Base-by-base conservation (phyloP, 2,329 filamentous ascomycete species). In the Xylaria sp. region DNA sequence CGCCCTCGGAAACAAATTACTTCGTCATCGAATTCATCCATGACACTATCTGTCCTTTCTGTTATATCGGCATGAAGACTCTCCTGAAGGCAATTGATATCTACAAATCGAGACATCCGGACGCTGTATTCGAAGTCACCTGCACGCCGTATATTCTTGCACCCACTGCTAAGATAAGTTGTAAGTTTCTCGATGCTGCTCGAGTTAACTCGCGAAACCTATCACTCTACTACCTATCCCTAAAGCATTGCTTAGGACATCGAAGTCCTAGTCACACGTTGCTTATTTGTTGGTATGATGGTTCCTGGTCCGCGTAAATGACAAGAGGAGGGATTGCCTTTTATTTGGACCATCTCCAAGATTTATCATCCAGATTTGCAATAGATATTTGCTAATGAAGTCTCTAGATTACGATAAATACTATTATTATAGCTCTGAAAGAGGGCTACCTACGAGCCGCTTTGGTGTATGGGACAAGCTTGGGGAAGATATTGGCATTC, bases 31-130 rank as follows among this genome's bases (percentile, higher is more conserved):
- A 85, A 56, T 77, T 85, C 54, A 83, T 85, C 71, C 77, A 82
- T 45, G 85, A 87, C 74, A 80, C 84, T 6, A 77, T 85, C 45
- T 88, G 85, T 66, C 84, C 85, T 3, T 86, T 84, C 79, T 86
- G 83, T 71, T 87, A 85, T 71, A 78, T 87, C 67, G 81, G 82
- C 65, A 81, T 85, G 69, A 81, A 79, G 64, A 82, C 80, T 62
- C 79, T 87, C 60, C 81, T 85, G 66, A 71, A 68, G 12, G 84
- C 85, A 63, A 84, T 86, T 69, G 74, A 77, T 24, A 71, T 74
- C 5, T 85, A 83, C 74, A 77, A 76, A 62, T 70, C 75, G 3
- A 71, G 71, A 14, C 79, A 85, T 67, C 83, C 83, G 0, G 79
- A 81, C 17, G 79, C 81, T 27, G 78, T 80, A 4, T 86, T 87